Evolutionary conservation across 495 filamentous ascomycete genomes (phyloP).

Genomic region (Neurospora sp.): DNA sequence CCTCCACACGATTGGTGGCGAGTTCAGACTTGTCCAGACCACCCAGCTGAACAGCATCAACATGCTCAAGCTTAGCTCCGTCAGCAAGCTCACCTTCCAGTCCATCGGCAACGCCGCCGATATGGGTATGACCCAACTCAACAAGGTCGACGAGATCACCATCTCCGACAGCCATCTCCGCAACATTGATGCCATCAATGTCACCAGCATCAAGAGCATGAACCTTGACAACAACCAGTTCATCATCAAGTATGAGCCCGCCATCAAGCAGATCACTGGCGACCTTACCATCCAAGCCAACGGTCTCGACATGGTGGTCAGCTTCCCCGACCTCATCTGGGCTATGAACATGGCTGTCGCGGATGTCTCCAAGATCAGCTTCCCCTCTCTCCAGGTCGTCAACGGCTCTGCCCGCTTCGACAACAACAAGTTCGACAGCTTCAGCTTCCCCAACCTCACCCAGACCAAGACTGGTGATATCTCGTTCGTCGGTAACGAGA

Average conservation of each 20-base stretch:
- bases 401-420: conserved; percentile 78
- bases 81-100: conserved; percentile 56
- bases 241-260: conserved; percentile 58
- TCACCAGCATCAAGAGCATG: conserved; percentile 50
- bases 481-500: conserved; percentile 67
- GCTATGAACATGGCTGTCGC: conserved; percentile 80
- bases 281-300: conserved; percentile 57
- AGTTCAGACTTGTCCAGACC: conserved; percentile 54
- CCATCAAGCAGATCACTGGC: conserved; percentile 57
- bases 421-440: conserved; percentile 58
- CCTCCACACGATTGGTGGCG: conserved; percentile 42
- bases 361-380: conserved; percentile 62
- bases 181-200: conserved; percentile 66
- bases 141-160: conserved; percentile 49
- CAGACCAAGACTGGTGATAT: conserved; percentile 54
- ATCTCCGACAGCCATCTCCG: conserved; percentile 78
- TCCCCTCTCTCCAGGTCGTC: conserved; percentile 68
- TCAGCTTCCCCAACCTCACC: conserved; percentile 74
- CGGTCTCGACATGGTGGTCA: conserved; percentile 44
- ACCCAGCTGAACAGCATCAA: conserved; percentile 54
- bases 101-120: conserved; percentile 48
- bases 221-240: conserved; percentile 75
- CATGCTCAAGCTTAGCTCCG: conserved; percentile 50
- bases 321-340: conserved; percentile 66
- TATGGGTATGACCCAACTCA: conserved; percentile 51